Conservation (phyloP, 345 rosid species). For the Brassica cretica region DNA sequence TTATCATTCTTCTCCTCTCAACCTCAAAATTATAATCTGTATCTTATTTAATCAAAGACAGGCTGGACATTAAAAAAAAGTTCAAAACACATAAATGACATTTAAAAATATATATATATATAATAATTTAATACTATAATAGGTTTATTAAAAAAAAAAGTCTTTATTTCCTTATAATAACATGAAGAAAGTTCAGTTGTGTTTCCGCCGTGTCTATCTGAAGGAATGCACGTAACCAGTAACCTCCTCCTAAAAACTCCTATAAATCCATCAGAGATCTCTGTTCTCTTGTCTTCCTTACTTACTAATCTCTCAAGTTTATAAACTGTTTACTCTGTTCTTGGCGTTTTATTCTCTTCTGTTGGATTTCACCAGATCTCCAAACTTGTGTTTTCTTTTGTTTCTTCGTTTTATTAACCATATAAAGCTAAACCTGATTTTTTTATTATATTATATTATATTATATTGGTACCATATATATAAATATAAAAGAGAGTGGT, state of each 20-base stretch:
- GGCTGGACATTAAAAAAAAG: conserved; percentile 20
- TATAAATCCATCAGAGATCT: neutral
- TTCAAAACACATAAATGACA: conserved; percentile 1
- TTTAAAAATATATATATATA: neutral
- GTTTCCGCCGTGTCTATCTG: conserved; percentile 32
- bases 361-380: conserved; percentile 7
- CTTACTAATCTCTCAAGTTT: neutral
- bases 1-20: conserved; percentile 35
- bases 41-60: conserved; percentile 22
- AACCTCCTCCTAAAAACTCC: neutral
- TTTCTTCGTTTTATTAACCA: neutral
- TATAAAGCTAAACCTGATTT: neutral
- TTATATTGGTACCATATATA: too few species aligned
- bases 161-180: neutral
- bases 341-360: neutral
- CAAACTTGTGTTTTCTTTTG: neutral
- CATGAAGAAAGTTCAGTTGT: conserved; percentile 21
- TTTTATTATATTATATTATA: too few species aligned
- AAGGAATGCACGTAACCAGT: conserved; percentile 37
- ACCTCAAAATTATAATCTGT: conserved; percentile 31
- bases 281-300: neutral
- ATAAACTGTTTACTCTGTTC: conserved; percentile 8
- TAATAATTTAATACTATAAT: neutral
- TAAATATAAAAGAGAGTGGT: too few species aligned
- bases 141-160: neutral